Evolutionary conservation across 2,329 filamentous ascomycete genomes (phyloP), one percentile per base, ranked within the genome.

Genomic region (Sodiomyces alkalinus): DNA sequence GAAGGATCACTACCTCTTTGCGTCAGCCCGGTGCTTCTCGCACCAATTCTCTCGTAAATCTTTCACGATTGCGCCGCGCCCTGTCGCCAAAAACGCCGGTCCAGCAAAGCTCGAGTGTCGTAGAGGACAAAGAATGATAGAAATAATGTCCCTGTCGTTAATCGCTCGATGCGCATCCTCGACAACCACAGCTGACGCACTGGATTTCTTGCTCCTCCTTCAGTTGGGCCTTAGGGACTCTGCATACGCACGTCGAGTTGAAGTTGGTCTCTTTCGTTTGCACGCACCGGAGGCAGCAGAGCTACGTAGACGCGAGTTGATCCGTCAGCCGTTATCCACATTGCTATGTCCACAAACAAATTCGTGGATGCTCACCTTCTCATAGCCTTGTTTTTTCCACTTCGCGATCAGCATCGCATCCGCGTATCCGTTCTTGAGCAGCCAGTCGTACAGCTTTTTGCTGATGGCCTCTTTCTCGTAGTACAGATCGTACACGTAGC

Each of bases 201-300:
- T 96, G 79, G 18, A 96, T 76, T 20, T 81, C 79, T 49, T 90
- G 80, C 22, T 83, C 76, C 45, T 92, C 85, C 54, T 93, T 93
- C 47, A 98, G 57, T 51, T 92, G 73, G 18, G 82, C 77, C 48
- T 80, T 78, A 2, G 90, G 90, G 28, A 98, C 87, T 28, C 90
- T 80, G 53, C 90, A 98, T 46, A 98, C 90, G 51, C 90, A 98
- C 1, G 87, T 98, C 39, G 82, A 80, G 53, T 87, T 90, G 62
- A 96, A 98, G 55, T 98, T 98, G 17, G 90, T 98, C 63, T 98
- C 90, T 55, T 96, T 96, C n/a, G 90, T 94, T 56, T 98, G 90
- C 32, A 98, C 87, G 54, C 90, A 98, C 37, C 86, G 74, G 31
- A 94, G 63, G 52, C 90, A 98, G 56, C 90, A 98, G 23, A 98